These are phyloP conservation scores for Cardamine chenopodiifolia DNA, from an alignment of 345 rosid species.

Conservation along the genomic window DNA sequence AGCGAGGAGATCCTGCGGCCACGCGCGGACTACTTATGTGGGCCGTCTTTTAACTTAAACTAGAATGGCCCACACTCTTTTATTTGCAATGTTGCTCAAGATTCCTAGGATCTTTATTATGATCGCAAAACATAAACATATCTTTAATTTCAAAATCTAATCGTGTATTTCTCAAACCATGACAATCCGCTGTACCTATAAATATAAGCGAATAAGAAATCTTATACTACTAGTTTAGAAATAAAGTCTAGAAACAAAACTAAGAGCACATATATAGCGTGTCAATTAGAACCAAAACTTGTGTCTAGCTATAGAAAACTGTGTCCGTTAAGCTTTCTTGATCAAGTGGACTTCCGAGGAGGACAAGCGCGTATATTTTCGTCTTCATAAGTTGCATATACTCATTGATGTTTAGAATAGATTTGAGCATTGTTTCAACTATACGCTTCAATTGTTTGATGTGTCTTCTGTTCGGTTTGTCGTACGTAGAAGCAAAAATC, in stretches of 20 bases:
- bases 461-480: background rate
- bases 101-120: conserved; percentile 38
- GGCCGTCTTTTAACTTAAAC: conserved; percentile 32
- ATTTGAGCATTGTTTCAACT: background rate
- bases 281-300: background rate
- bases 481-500: background rate
- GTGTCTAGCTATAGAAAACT: background rate
- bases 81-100: conserved; percentile 31
- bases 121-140: conserved; percentile 28
- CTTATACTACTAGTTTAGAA: background rate
- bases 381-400: background rate
- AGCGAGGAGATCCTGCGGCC: conserved; percentile 38
- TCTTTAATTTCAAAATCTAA: conserved; percentile 13
- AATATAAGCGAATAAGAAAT: background rate
- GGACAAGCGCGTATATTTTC: background rate
- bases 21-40: conserved; percentile 38
- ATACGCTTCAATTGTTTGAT: background rate
- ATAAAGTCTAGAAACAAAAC: background rate
- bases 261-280: background rate
- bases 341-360: background rate
- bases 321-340: background rate
- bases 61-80: conserved; percentile 26
- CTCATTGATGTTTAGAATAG: background rate
- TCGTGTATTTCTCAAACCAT: background rate
- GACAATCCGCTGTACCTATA: background rate